Base-by-base conservation (phyloP, 768 basidiomycete species). In the Rhodotorula kratochvilovae region DNA sequence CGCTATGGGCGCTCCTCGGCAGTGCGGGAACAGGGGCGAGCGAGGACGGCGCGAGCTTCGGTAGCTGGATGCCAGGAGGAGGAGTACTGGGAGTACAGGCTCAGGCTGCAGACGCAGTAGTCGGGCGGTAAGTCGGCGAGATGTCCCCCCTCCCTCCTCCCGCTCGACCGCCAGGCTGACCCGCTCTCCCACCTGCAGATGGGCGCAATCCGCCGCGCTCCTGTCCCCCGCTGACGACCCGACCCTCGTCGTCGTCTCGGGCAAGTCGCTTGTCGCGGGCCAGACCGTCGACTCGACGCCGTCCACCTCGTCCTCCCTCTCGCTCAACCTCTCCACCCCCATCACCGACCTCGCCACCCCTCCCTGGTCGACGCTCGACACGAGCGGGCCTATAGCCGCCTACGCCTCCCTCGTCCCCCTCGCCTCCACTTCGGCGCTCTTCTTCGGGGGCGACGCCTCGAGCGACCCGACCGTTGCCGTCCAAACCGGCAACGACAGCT, bases 371-470 rank as follows among this genome's bases (percentile, higher is more conserved):
- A 50, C 36, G 23, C 54, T 60, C n/a, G 42, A 33, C 46, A 35
- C 25, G 3, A 39, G 42, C 15, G 72, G 36, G 3, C 73, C 68
- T 5, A 53, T 62, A 36, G 3, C 65, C 1, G 29, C 61, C 15
- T 70, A 60, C 45, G 68, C 29, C 27, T 63, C 46, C 7, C 53
- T 66, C 27, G 39, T 73, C 6, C 51, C 72, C 1, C 43, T 74
- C 36, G 50, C 59, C 17, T 61, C 55, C 11, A 16, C 43, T 1
- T 12, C 36, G 27, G 68, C 58, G 1, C 50, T 70, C 31, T 59
- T 46, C 60, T 74, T 70, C 54, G 73, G 73, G 5, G 73, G 73
- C 1, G 68, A 74, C 54, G 65, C 73, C 3, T 61, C 62, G 15
- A 66, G 73, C n/a, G 66, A 67, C 50, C 25, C 73, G 2, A 12